phyloP scores from a whole-genome alignment of 2,329 filamentous ascomycete species.

The Diaporthe sp. region DNA sequence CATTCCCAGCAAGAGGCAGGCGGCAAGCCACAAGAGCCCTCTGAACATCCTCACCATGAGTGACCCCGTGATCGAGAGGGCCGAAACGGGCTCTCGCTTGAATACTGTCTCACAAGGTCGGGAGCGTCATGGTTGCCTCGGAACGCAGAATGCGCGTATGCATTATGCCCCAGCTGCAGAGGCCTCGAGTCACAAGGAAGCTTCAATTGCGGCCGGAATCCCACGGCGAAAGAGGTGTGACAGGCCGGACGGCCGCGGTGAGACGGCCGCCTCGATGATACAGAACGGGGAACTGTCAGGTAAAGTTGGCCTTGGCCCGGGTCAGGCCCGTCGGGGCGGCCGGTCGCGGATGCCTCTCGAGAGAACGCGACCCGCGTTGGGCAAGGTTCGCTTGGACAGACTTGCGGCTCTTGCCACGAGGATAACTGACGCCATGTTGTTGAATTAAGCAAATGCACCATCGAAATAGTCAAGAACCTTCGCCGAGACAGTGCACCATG shows the following conservation, averaged over 20 bases:
- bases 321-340: conserved; percentile 1
- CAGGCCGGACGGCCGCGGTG: conserved; percentile 5
- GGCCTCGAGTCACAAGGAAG: conserved; percentile 2
- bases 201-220: conserved; percentile 9
- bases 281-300: conserved; percentile 11
- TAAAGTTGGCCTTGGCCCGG: conserved; percentile 21
- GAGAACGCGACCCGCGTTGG: background rate
- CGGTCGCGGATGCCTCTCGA: background rate
- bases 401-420: background rate
- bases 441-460: background rate
- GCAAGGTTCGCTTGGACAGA: background rate
- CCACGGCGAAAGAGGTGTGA: background rate
- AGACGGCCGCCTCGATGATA: conserved; percentile 30
- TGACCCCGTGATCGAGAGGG: background rate
- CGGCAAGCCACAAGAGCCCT: background rate
- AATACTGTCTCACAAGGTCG: conserved; percentile 10
- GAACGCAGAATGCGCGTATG: background rate
- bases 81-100: conserved; percentile 19
- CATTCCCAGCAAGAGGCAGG: background rate
- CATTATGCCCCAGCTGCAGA: background rate
- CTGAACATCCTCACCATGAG: background rate
- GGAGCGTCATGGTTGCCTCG: background rate
- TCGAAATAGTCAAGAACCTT: background rate
- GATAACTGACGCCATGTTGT: too few species aligned
- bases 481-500: background rate